Evolutionary conservation across 2,329 filamentous ascomycete species (phyloP).

Genomic region (Aspergillus fumigatiaffinis): DNA sequence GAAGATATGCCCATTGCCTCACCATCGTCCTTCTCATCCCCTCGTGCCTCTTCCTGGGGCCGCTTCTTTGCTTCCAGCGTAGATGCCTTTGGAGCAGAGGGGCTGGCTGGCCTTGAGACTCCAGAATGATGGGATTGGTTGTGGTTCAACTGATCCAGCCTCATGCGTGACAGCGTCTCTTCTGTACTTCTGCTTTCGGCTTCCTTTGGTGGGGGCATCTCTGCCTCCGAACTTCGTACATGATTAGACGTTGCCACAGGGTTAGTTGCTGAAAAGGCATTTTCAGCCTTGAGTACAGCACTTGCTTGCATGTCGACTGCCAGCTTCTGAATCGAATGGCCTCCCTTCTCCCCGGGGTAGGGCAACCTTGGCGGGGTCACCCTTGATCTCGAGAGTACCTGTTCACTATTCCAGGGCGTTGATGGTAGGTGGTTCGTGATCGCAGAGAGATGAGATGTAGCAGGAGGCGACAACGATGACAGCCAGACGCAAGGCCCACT

Average conservation of each 20-base stretch:
- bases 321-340: conserved; percentile 10
- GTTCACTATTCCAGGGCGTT: conserved; percentile 23
- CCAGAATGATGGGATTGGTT: conserved; percentile 16
- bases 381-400: conserved; percentile 18
- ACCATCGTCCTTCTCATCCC: conserved; percentile 15
- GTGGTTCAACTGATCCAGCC: conserved; percentile 23
- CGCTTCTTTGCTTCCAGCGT: conserved; percentile 10
- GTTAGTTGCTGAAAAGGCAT: conserved; percentile 20
- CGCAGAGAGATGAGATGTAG: conserved; percentile 27
- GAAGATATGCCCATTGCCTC: conserved; percentile 22
- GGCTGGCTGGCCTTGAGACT: conserved; percentile 12
- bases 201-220: conserved; percentile 14
- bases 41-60: conserved; percentile 9
- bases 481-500: conserved; percentile 36
- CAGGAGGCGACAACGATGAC: conserved; percentile 28
- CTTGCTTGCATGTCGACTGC: conserved; percentile 24
- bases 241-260: conserved; percentile 10
- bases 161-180: conserved; percentile 20
- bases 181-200: conserved; percentile 13
- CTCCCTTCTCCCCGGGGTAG: conserved; percentile 19
- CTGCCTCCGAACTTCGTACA: conserved; percentile 15
- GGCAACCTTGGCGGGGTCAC: conserved; percentile 17
- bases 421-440: conserved; percentile 27
- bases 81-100: conserved; percentile 9
- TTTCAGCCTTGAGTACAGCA: conserved; percentile 23